Base-by-base conservation (phyloP, 768 basidiomycete genomes). In the Sporobolomyces roseus region DNA sequence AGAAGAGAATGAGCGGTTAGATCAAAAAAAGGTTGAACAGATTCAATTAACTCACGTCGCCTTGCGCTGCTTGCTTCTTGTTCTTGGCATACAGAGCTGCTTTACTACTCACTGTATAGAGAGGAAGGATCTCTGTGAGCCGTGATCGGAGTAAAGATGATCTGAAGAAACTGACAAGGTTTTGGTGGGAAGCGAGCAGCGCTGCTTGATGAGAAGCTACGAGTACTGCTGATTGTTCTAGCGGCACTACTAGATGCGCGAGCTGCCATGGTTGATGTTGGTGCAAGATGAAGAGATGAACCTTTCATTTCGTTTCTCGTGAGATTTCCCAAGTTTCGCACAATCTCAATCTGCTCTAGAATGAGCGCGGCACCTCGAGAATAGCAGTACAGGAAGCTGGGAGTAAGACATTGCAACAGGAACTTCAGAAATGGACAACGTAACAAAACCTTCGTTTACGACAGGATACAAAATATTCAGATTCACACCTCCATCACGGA, bases 181-280 rank as follows among this genome's bases (percentile, higher is more conserved):
- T 64, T 64, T 5, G 68, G 68, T 21, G 68, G 68, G 5, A 61
- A 33, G 6, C 45, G 58, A 1, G 63, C 63, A 5, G 59, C 33
- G 36, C 51, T 64, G 21, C 63, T 64, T 2, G 68, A 61, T 1
- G 68, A 59, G 36, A 69, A 64, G 1, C 30, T 16, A 45, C 67
- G 67, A 0, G 50, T n/a, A 35, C 21, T 36, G 33, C 45, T 14
- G 25, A 32, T 8, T 32, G 36, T 30, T 25, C 43, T 52, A n/a
- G 53, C 21, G 16, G 49, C 14, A 4, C 51, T 36, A 23, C 30
- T 35, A 1, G 43, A 32, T 2, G 61, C 33, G 32, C 66, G 60
- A 19, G 50, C 41, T 17, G 67, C 58, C 67, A 63, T 68, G 33
- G 58, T 17, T 32, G 45, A 46, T 33, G 52, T 4, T 54, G 52